Evolutionary conservation across 2,329 filamentous ascomycete genomes (phyloP), one percentile per base, ranked within the genome.

Genomic region (Fusarium pseudonygamai): DNA sequence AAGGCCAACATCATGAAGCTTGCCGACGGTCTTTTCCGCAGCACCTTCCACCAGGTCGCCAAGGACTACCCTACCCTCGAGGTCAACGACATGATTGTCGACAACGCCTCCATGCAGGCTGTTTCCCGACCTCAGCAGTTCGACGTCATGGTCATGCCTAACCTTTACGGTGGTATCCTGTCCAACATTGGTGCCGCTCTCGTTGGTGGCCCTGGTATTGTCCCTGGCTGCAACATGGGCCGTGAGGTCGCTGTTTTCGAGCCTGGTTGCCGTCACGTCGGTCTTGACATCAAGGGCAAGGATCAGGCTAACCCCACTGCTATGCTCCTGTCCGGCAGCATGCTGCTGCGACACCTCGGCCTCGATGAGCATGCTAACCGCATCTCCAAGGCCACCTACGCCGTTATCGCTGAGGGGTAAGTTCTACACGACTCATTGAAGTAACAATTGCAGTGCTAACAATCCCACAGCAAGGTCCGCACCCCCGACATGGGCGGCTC

Each of bases 1-100:
- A 99, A 99, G 91, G 96, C 96, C 86, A 99, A 99, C 90, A 99
- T 99, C 88, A 99, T 99, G 96, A 99, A 99, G 91, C 90, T 99
- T 68, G 96, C 95, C 83, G 96, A 99, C 79, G 96, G 96, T 85
- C 93, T 99, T 65, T 99, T 99, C 94, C 93, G 96, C 84, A 96
- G 92, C 87, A 98, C 96, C 78, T 97, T 98, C 90, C 94, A 97
- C 88, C 89, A 92, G 80, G 92, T 96, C 78, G 93, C 95, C 77
- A 93, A 97, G 88, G 94, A 97, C 84, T 99, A 96, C 88, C 96
- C 96, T 69, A 97, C 94, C 73, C 89, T 99, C 79, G 93, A 98
- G 88, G 93, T 92, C 82, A 97, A 97, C 88, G 96, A 99, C 87
- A 98, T 99, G 96, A 99, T 99, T 84, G 96, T 99, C 85, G 96